Evolutionary conservation across 2,329 filamentous ascomycete species (phyloP).

Genomic region (Chaetomium sp.): DNA sequence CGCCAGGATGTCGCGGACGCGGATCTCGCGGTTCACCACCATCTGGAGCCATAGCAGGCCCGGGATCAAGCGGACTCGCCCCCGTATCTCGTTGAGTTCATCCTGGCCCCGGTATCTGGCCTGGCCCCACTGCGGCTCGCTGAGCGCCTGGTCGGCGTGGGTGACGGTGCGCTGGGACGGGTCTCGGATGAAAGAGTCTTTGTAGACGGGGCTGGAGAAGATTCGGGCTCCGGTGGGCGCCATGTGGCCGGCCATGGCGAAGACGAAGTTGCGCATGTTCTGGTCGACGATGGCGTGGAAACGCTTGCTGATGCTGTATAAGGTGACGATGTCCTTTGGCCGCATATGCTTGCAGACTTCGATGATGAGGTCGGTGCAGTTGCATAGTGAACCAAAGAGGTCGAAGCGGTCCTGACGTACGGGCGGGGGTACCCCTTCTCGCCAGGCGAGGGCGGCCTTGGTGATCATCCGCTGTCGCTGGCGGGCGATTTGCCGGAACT

Average conservation of each 20-base stretch:
- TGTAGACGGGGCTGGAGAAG: conserved; percentile 58
- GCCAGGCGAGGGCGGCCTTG: conserved; percentile 9
- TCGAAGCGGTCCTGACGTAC: conserved; percentile 28
- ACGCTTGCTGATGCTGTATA: conserved; percentile 58
- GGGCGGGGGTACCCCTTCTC: neutral
- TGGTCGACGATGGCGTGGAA: conserved; percentile 56
- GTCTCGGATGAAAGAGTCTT: conserved; percentile 50
- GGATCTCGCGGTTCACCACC: conserved; percentile 51
- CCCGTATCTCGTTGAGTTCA: conserved; percentile 11
- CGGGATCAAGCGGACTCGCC: conserved; percentile 47
- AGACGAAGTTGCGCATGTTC: conserved; percentile 53
- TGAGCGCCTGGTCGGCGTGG: conserved; percentile 20
- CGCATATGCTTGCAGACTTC: conserved; percentile 49
- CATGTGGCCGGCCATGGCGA: conserved; percentile 45
- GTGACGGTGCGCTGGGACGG: conserved; percentile 43
- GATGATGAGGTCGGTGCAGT: conserved; percentile 46
- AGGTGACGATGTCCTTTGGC: conserved; percentile 50
- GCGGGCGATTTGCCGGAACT: conserved; percentile 14
- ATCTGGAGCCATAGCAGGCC: conserved; percentile 62
- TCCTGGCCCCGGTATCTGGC: neutral
- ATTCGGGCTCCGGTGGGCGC: conserved; percentile 49
- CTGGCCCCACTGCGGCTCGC: conserved; percentile 8
- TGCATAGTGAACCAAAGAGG: conserved; percentile 38
- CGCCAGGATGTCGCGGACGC: conserved; percentile 56
- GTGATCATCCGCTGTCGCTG: conserved; percentile 12